A percentile compares a stretch with the other conserved stretches of the same genome.
These are phyloP conservation scores for Monosporascus sp. DNA, from an alignment of 2,329 filamentous ascomycete species.

Conservation along the genomic window DNA sequence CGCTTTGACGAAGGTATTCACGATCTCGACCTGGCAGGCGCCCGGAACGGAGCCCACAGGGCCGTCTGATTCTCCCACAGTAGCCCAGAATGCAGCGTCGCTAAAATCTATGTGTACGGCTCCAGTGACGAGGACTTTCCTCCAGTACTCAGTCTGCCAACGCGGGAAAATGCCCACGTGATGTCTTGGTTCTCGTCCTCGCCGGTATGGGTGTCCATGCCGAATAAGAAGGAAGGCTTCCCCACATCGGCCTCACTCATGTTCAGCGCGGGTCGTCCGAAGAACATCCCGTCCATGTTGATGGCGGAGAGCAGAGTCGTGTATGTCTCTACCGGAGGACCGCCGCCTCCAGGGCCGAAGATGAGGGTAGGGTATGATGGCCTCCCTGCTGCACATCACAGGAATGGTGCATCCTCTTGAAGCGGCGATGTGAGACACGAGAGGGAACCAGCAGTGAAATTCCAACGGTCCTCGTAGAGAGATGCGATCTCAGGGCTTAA, in stretches of 20 bases:
- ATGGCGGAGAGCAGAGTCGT: constrained; percentile 15
- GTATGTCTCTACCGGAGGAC: constrained; percentile 12
- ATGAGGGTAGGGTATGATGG: constrained; percentile 12
- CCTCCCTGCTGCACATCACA: neutral
- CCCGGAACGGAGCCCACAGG: constrained; percentile 1
- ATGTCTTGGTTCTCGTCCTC: neutral
- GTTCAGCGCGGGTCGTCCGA: constrained; percentile 5
- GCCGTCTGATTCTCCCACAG: neutral
- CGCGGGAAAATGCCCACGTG: constrained; percentile 14
- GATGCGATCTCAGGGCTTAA: constrained; percentile 3
- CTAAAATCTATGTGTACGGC: constrained; percentile 18
- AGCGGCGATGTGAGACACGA: constrained; percentile 1
- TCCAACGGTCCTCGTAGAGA: constrained; percentile 1
- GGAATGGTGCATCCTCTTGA: neutral
- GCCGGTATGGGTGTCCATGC: constrained; percentile 10
- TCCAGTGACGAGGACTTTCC: constrained; percentile 12
- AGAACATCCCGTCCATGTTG: constrained; percentile 17
- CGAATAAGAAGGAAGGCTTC: constrained; percentile 17
- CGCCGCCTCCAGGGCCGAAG: constrained; percentile 14
- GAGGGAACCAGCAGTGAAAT: neutral
- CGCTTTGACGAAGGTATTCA: no score
- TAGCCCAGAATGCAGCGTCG: constrained; percentile 18
- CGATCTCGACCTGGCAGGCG: no score
- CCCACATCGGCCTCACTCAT: constrained; percentile 11
- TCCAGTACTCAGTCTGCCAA: constrained; percentile 15